phyloP scores from a whole-genome alignment of 352 stramenopile genomes.

The Globisporangium canariense region DNA sequence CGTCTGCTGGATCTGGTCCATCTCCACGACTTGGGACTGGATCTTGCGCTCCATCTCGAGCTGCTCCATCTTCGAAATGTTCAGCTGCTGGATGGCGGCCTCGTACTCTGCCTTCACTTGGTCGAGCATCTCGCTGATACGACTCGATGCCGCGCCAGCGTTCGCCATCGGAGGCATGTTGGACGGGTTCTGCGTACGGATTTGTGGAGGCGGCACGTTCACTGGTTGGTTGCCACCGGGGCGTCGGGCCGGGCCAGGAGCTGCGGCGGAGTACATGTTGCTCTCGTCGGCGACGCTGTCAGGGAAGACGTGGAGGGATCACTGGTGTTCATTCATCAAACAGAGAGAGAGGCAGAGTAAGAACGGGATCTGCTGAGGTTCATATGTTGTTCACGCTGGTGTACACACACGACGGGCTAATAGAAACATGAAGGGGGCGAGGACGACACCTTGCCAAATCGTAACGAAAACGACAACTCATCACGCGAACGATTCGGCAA shows the following conservation, averaged over 20 bases:
- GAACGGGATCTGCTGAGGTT: neutral
- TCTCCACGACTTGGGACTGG: slow-evolving; percentile 81
- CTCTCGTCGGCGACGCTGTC: neutral
- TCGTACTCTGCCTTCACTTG: slow-evolving; percentile 85
- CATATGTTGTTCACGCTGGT: neutral
- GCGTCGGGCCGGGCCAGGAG: slow-evolving; percentile 51
- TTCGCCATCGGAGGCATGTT: slow-evolving; percentile 45
- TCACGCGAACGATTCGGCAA: neutral
- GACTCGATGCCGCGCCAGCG: slow-evolving; percentile 40
- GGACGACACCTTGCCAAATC: neutral
- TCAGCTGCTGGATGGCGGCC: slow-evolving; percentile 78
- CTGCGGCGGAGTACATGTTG: slow-evolving; percentile 72
- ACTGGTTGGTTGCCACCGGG: slow-evolving; percentile 52
- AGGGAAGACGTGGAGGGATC: neutral
- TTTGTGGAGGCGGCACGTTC: slow-evolving; percentile 57
- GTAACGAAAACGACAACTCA: neutral
- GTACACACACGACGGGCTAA: neutral
- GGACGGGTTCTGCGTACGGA: slow-evolving; percentile 43
- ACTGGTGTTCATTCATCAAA: slow-evolving; percentile 6
- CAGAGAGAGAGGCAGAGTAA: neutral
- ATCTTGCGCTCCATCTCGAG: slow-evolving; percentile 88
- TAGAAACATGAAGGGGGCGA: neutral
- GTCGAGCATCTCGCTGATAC: slow-evolving; percentile 81
- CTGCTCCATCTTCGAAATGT: slow-evolving; percentile 87
- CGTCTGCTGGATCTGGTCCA: slow-evolving; percentile 88